Evolutionary conservation across 2,329 filamentous ascomycete species (phyloP).

Genomic region (Botrytis aclada): DNA sequence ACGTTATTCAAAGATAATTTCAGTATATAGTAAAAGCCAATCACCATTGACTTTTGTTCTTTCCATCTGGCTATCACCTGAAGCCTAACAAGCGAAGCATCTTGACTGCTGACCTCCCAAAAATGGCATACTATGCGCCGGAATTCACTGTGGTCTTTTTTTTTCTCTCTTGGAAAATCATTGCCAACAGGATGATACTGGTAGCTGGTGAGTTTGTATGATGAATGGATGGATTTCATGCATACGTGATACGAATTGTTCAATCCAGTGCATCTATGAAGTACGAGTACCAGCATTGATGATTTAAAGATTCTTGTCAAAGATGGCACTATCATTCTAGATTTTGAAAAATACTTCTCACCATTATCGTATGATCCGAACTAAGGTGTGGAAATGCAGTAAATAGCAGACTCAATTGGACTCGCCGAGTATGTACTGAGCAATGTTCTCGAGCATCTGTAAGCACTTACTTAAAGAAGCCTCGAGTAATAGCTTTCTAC

Average conservation of each 20-base stretch:
- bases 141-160: neutral
- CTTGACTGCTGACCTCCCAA: neutral
- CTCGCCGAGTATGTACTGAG: neutral
- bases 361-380: neutral
- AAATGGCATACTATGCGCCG: neutral
- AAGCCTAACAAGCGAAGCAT: neutral
- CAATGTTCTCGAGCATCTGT: neutral
- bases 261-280: neutral
- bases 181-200: neutral
- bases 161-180: too few species aligned
- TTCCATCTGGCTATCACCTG: neutral
- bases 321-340: too few species aligned
- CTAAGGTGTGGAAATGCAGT: too few species aligned
- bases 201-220: neutral
- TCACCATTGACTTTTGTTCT: neutral
- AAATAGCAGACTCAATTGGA: neutral
- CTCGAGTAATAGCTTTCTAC: too few species aligned
- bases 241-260: neutral
- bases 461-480: neutral
- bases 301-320: neutral
- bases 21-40: neutral
- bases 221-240: neutral
- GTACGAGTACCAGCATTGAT: neutral
- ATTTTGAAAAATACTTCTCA: neutral
- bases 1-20: neutral